Percentiles rank a stretch among this genome's conserved stretches.
phyloP scores from a whole-genome alignment of 306 rosid species.

The Malus orientalis region DNA sequence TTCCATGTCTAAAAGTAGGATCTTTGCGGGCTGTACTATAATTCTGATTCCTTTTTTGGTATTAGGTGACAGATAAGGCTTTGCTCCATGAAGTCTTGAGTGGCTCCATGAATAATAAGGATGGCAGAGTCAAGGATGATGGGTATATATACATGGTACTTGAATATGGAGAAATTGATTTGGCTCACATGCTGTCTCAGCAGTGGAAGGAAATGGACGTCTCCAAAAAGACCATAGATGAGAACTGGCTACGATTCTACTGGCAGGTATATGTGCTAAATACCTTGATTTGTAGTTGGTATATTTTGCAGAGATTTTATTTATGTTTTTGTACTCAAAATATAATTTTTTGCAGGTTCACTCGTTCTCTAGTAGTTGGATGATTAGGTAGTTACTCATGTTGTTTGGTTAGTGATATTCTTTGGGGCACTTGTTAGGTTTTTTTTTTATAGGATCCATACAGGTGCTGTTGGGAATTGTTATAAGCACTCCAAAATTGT shows the following conservation, averaged over 20 bases:
- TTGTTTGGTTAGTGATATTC: background rate
- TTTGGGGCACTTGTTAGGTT: background rate
- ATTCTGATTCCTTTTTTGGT: background rate
- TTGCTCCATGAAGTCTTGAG: slow-evolving; percentile 69
- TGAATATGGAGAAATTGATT: slow-evolving; percentile 96
- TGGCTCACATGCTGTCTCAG: slow-evolving; percentile 98
- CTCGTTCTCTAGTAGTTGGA: background rate
- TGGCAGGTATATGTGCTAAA: slow-evolving; percentile 69
- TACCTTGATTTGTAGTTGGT: background rate
- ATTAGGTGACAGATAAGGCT: slow-evolving; percentile 86
- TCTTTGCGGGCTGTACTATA: background rate
- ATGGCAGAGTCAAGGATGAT: slow-evolving; percentile 87
- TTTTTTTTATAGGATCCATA: background rate
- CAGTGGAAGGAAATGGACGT: slow-evolving; percentile 85
- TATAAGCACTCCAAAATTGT: too few relatives aligned
- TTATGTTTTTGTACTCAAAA: background rate
- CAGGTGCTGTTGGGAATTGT: background rate
- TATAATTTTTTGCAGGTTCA: background rate
- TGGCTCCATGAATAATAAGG: slow-evolving; percentile 66
- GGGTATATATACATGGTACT: slow-evolving; percentile 95
- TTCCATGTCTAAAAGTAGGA: background rate
- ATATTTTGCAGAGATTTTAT: background rate
- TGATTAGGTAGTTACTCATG: background rate
- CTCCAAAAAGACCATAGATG: slow-evolving; percentile 49
- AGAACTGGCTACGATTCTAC: slow-evolving; percentile 95